Conservation (phyloP, 352 stramenopile genomes). For the Phytophthora citricola region DNA sequence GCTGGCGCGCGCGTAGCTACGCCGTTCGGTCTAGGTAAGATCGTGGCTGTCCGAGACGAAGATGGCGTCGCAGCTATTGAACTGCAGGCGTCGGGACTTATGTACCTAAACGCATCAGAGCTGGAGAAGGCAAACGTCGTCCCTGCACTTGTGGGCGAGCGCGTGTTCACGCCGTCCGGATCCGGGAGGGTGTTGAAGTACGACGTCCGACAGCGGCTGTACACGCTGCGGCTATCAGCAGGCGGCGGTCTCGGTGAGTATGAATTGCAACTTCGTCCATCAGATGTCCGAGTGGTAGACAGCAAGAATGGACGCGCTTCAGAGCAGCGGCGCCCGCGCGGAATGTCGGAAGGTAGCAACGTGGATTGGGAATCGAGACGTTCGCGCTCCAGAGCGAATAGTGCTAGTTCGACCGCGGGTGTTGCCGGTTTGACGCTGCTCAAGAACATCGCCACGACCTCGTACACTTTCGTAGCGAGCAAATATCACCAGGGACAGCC, state of each 20-base stretch:
- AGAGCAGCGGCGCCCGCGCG: conserved; percentile 39
- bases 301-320: conserved; percentile 25
- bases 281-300: conserved; percentile 49
- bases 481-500: conserved; percentile 78
- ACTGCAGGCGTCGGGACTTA: conserved; percentile 47
- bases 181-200: conserved; percentile 63
- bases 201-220: conserved; percentile 56
- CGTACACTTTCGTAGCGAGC: conserved; percentile 69
- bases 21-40: conserved; percentile 67
- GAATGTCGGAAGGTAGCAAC: conserved; percentile 34
- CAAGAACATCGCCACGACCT: conserved; percentile 71
- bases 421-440: conserved; percentile 52
- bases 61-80: conserved; percentile 63
- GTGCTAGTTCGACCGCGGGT: conserved; percentile 16
- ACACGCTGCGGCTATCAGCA: conserved; percentile 50
- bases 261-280: conserved; percentile 43
- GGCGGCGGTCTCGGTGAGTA: conserved; percentile 43
- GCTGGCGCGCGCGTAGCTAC: conserved; percentile 62
- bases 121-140: conserved; percentile 62
- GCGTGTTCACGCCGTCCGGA: conserved; percentile 61
- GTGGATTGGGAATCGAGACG: conserved; percentile 25
- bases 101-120: conserved; percentile 33
- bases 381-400: conserved; percentile 20
- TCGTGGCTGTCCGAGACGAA: conserved; percentile 53
- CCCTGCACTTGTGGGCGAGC: conserved; percentile 64